These are phyloP conservation scores for Xylariaceae sp. DNA, from an alignment of 2,329 filamentous ascomycete genomes.

Conservation along the genomic window DNA sequence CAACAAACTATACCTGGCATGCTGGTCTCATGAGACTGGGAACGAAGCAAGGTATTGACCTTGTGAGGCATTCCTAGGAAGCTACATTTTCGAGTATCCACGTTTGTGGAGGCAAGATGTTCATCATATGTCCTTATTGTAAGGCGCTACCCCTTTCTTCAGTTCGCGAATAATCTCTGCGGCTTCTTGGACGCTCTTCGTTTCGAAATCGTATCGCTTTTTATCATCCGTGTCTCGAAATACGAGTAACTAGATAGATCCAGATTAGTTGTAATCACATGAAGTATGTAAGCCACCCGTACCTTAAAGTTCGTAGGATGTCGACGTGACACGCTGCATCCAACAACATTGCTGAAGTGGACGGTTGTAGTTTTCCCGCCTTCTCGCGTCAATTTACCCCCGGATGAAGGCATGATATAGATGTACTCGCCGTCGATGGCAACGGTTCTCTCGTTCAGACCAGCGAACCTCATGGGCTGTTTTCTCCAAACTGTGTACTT, in stretches of 20 bases:
- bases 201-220: slow-evolving; percentile 82
- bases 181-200: slow-evolving; percentile 67
- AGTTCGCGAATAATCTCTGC: slow-evolving; percentile 76
- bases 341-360: slow-evolving; percentile 77
- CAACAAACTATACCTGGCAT: too few species aligned
- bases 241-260: slow-evolving; percentile 55
- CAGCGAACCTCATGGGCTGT: slow-evolving; percentile 76
- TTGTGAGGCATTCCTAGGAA: too few species aligned
- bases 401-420: slow-evolving; percentile 72
- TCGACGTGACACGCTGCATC: slow-evolving; percentile 74
- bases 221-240: slow-evolving; percentile 73
- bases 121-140: slow-evolving; percentile 32
- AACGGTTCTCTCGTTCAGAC: slow-evolving; percentile 69
- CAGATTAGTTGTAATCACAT: neutral
- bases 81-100: too few species aligned
- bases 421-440: slow-evolving; percentile 84
- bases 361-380: slow-evolving; percentile 73
- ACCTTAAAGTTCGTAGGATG: slow-evolving; percentile 80
- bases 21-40: too few species aligned
- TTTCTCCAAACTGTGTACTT: slow-evolving; percentile 79
- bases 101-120: too few species aligned
- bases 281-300: slow-evolving; percentile 7
- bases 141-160: slow-evolving; percentile 69
- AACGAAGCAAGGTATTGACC: too few species aligned
- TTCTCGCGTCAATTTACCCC: slow-evolving; percentile 62